Evolutionary conservation across 306 rosid genomes (phyloP).

Genomic region (Ceratonia siliqua): DNA sequence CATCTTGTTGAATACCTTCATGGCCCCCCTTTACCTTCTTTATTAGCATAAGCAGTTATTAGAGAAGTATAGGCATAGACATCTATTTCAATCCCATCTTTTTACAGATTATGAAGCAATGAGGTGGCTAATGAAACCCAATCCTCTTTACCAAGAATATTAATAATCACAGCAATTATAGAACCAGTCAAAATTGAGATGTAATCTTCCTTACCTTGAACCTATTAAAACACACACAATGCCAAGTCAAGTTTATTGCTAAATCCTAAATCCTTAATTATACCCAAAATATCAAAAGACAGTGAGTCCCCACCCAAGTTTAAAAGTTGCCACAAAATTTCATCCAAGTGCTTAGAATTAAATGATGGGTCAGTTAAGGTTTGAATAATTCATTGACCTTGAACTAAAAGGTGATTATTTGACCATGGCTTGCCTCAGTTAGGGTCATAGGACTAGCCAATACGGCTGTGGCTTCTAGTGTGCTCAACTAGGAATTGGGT

Average conservation of each 20-base stretch:
- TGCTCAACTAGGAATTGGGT: background rate
- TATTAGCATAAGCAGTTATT: constrained; percentile 71
- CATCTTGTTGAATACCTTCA: constrained; percentile 66
- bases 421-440: constrained; percentile 88
- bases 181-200: constrained; percentile 48
- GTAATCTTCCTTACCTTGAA: constrained; percentile 40
- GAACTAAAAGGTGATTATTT: constrained; percentile 52
- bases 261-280: constrained; percentile 67
- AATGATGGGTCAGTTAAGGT: constrained; percentile 51
- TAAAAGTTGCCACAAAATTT: constrained; percentile 38
- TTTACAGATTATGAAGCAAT: constrained; percentile 51
- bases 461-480: constrained; percentile 4
- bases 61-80: constrained; percentile 81
- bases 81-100: constrained; percentile 61
- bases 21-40: constrained; percentile 73
- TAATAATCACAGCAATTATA: constrained; percentile 62
- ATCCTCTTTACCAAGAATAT: constrained; percentile 74
- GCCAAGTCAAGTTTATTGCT: constrained; percentile 62
- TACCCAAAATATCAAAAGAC: constrained; percentile 57
- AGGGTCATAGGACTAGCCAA: constrained; percentile 63
- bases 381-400: constrained; percentile 58
- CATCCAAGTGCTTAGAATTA: constrained; percentile 36
- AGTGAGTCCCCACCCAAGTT: constrained; percentile 33
- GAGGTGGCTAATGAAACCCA: constrained; percentile 58
- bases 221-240: constrained; percentile 59